Base-by-base conservation (phyloP, 2,329 filamentous ascomycete species). In the Passalora sequoiae region DNA sequence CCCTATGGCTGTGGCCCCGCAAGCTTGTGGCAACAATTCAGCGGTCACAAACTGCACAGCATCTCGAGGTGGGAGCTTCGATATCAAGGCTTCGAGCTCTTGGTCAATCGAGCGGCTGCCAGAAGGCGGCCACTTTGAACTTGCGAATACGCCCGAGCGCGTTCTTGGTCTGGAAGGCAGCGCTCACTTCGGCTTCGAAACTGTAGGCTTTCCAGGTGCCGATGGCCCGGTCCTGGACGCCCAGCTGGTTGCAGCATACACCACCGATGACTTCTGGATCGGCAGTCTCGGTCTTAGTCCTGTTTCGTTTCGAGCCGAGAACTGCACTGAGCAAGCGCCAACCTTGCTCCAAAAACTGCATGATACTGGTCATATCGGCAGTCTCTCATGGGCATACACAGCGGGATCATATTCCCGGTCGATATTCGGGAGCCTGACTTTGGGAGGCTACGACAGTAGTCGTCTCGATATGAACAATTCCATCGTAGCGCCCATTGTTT, bases 401-500 rank as follows among this genome's bases (percentile, higher is more conserved):
- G 60, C 60, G 3, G 59, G 60, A 4, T 56, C 57, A 10, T 38
- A 36, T 12, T 62, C 61, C 33, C 42, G 45, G 15, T 20, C 49
- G n/a, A 49, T 49, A 0, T 57, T 51, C 8, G 60, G 59, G 1
- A 55, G 70, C 22, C 28, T 51, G 16, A 61, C 66, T 1, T 46
- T 71, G 4, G 68, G 69, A 8, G 68, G 69, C 4, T 71, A 67
- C 43, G 68, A 70, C 46, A 50, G 57, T 13, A 61, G 61, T 1
- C 61, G 67, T 12, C 63, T 67, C 47, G 25, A 58, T 47, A n/a
- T 40, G 56, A 58, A 59, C 29, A 43, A 46, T 10, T 47, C 55
- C n/a, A n/a, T n/a, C n/a, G n/a, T n/a, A n/a, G n/a, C n/a, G n/a
- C n/a, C n/a, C n/a, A n/a, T n/a, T n/a, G n/a, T n/a, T n/a, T n/a